These are phyloP conservation scores for Panicum miliaceum DNA, from an alignment of 176 grass and related monocot species.

Conservation along the genomic window DNA sequence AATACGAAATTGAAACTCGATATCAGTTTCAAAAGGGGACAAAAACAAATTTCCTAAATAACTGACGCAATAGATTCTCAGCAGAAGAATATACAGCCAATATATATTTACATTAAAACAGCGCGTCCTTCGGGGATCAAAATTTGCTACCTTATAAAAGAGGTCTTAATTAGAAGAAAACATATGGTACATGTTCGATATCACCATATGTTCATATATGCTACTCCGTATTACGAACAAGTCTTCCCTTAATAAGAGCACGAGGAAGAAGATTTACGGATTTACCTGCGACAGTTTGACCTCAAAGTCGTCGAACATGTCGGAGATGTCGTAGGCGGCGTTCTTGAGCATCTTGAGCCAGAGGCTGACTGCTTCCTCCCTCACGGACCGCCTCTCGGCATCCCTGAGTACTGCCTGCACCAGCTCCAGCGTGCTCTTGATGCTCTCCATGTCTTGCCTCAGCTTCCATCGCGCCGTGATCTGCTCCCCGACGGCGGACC, in stretches of 20 bases:
- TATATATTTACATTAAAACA: no score
- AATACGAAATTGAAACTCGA: neutral
- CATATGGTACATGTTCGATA: no score
- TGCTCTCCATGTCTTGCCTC: neutral
- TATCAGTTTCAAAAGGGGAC: neutral
- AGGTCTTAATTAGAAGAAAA: no score
- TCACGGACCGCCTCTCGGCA: neutral
- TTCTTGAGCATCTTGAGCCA: constrained; percentile 17
- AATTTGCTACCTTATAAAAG: no score
- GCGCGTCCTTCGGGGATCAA: no score
- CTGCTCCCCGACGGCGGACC: neutral
- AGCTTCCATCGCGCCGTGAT: constrained; percentile 7
- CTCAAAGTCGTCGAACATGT: neutral
- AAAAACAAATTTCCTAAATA: neutral
- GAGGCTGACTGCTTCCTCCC: neutral
- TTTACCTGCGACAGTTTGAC: neutral
- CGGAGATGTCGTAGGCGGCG: constrained; percentile 2
- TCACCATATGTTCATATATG: no score
- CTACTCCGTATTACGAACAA: neutral
- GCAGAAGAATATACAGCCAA: neutral
- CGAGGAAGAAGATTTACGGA: neutral
- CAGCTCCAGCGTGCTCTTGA: neutral
- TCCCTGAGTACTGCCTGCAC: constrained; percentile 11
- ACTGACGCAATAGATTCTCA: neutral
- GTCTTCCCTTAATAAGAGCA: neutral